Evolutionary conservation across 164 flowering plant genomes (phyloP).

Genomic region (Kalanchoe fedtschenkoi): DNA sequence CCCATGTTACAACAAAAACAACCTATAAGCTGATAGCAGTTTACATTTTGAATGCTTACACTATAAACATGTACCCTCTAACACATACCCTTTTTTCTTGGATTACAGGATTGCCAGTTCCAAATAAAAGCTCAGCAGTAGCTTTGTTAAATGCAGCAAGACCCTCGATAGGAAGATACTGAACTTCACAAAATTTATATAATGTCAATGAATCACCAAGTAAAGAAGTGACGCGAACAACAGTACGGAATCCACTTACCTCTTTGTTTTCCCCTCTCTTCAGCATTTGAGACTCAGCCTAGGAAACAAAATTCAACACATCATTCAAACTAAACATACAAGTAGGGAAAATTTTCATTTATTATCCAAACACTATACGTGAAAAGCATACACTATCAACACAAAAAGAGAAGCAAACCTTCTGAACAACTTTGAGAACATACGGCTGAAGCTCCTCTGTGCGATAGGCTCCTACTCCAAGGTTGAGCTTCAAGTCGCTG

Average conservation of each 20-base stretch:
- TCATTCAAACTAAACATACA: conserved; percentile 1
- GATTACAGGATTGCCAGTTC: conserved; percentile 72
- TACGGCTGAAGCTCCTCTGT: conserved; percentile 97
- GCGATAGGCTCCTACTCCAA: conserved; percentile 97
- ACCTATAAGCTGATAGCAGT: neutral
- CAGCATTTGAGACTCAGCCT: conserved; percentile 91
- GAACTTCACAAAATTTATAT: conserved; percentile 12
- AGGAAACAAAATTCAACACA: conserved; percentile 9
- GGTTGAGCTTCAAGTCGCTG: conserved; percentile 66
- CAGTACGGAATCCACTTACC: conserved; percentile 38
- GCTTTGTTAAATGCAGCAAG: conserved; percentile 91
- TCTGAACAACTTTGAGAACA: conserved; percentile 88
- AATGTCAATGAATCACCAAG: conserved; percentile 4
- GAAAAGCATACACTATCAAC: neutral
- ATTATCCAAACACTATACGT: neutral
- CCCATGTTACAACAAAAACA: conserved; percentile 4
- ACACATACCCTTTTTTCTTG: conserved; percentile 65
- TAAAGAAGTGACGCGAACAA: neutral
- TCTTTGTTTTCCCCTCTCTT: conserved; percentile 90
- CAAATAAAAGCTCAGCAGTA: conserved; percentile 87
- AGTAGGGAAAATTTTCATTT: neutral
- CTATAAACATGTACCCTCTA: neutral
- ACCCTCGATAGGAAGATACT: conserved; percentile 99
- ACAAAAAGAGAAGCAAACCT: conserved; percentile 30
- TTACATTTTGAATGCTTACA: neutral